phyloP scores from a whole-genome alignment of 1,284 basidiomycete species.

The Neonothopanus nambi region DNA sequence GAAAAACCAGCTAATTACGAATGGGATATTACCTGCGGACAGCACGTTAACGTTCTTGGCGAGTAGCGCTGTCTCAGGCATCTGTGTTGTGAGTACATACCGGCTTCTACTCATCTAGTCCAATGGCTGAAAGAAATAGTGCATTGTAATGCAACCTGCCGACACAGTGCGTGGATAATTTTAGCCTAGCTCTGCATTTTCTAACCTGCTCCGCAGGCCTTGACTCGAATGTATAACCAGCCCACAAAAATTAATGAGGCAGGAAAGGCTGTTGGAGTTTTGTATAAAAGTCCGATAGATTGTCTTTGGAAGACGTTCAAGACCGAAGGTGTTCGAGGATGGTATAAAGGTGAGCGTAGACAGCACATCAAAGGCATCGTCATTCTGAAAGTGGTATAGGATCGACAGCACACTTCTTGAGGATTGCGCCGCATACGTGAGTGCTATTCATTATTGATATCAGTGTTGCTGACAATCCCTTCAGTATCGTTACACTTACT shows the following conservation, averaged over 20 bases:
- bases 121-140: slow-evolving; percentile 41
- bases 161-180: slow-evolving; percentile 64
- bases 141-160: slow-evolving; percentile 86
- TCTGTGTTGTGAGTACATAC: slow-evolving; percentile 84
- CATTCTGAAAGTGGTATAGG: slow-evolving; percentile 42
- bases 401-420: slow-evolving; percentile 87
- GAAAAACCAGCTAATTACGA: slow-evolving; percentile 72
- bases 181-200: slow-evolving; percentile 3
- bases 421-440: slow-evolving; percentile 91
- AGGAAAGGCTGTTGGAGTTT: slow-evolving; percentile 72
- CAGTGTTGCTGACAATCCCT: neutral
- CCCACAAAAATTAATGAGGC: slow-evolving; percentile 74
- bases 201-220: slow-evolving; percentile 49
- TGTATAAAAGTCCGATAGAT: slow-evolving; percentile 93
- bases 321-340: slow-evolving; percentile 86
- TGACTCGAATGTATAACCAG: slow-evolving; percentile 98
- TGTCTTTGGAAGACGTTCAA: slow-evolving; percentile 96
- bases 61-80: slow-evolving; percentile 87
- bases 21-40: slow-evolving; percentile 67
- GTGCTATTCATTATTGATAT: slow-evolving; percentile 25
- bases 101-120: neutral
- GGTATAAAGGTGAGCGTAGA: slow-evolving; percentile 78
- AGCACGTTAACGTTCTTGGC: slow-evolving; percentile 88
- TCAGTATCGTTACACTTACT: slow-evolving; percentile 82
- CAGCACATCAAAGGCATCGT: neutral